phyloP scores from a whole-genome alignment of 345 rosid species.

The Draba incana region DNA sequence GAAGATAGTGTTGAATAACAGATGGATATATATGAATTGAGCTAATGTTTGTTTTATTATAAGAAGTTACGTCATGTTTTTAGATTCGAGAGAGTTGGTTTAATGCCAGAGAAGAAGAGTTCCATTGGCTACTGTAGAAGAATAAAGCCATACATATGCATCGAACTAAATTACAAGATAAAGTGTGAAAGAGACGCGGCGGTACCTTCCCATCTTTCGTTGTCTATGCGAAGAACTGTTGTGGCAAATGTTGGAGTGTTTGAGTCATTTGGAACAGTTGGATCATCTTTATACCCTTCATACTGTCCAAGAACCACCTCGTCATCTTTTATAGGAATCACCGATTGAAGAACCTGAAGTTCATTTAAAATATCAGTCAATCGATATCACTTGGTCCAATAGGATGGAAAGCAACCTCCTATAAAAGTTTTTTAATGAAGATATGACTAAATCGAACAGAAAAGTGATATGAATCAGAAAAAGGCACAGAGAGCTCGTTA shows the following conservation, averaged over 20 bases:
- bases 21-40: too few relatives aligned
- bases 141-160: too few relatives aligned
- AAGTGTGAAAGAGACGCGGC: background rate
- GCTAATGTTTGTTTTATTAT: too few relatives aligned
- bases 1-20: too few relatives aligned
- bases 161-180: too few relatives aligned
- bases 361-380: conserved; percentile 33
- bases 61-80: too few relatives aligned
- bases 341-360: conserved; percentile 89
- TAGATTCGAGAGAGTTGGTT: too few relatives aligned
- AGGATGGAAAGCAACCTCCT: background rate
- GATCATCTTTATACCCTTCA: conserved; percentile 86
- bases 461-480: background rate
- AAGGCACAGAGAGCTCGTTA: background rate
- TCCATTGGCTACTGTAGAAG: too few relatives aligned
- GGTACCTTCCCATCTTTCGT: conserved; percentile 99
- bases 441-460: conserved; percentile 1
- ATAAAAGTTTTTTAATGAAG: background rate
- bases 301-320: conserved; percentile 98
- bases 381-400: conserved; percentile 1
- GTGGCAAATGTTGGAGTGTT: conserved; percentile 97
- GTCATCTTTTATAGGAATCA: conserved; percentile 84
- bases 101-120: too few relatives aligned
- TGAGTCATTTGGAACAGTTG: conserved; percentile 91
- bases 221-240: conserved; percentile 76